Base-by-base conservation (phyloP, 208 protist genomes). In the Naegleria lovaniensis region DNA sequence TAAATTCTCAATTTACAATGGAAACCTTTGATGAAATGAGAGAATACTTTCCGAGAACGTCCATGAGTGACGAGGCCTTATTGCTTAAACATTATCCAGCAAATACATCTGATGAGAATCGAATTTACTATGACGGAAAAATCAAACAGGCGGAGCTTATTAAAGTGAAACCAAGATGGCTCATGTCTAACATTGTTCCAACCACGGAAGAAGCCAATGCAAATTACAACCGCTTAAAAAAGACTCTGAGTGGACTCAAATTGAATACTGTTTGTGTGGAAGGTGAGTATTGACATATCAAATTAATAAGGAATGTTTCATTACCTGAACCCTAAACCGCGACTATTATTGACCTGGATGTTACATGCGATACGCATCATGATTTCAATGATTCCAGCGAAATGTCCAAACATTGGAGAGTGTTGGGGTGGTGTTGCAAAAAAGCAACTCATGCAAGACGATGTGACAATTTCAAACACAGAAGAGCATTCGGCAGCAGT, bases 321-420 rank as follows among this genome's bases (percentile, higher is more conserved):
- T 89, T 58, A 90, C 38, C 15, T 92, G 22, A 55, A 39, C 52
- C n/a, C n/a, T n/a, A n/a, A n/a, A n/a, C n/a, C n/a, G n/a, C n/a
- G n/a, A n/a, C n/a, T n/a, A n/a, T n/a, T n/a, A n/a, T n/a, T n/a
- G n/a, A 94, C 93, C 41, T 94, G 95, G 5, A 96, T 95, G 91
- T 93, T 96, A 90, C 95, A 97, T 90, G n/a, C n/a, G n/a, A n/a
- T n/a, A n/a, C n/a, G n/a, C n/a, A n/a, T n/a, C n/a, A n/a, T n/a
- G n/a, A n/a, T n/a, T n/a, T n/a, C n/a, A n/a, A n/a, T n/a, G n/a
- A n/a, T n/a, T n/a, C n/a, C n/a, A n/a, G 98, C 98, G n/a, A 97
- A 98, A 90, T 99, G 98, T 94, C 98, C 98, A 5, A 99, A 99
- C 94, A 99, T 99, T 92, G 97, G 97, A 29, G 98, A 99, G 93